Evolutionary conservation across 169 alveolate genomes (phyloP).

Genomic region (Plasmodium inui): DNA sequence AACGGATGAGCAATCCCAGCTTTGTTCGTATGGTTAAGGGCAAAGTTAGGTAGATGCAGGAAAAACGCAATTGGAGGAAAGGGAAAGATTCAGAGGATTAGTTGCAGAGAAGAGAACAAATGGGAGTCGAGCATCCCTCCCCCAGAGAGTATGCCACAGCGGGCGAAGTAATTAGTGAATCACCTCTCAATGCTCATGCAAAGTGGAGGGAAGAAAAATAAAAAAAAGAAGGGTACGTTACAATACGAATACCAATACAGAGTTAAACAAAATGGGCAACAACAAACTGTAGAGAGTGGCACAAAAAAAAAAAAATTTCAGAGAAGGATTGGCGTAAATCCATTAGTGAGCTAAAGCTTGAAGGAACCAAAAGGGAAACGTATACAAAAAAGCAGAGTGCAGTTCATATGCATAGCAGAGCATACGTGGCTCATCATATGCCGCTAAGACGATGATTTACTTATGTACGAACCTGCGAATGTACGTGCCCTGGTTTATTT

Average conservation of each 20-base stretch:
- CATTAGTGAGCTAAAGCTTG: not conserved
- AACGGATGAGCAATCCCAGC: not conserved
- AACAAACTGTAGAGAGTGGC: not conserved
- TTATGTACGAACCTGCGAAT: too few relatives aligned
- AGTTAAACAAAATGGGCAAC: not conserved
- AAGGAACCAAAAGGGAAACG: not conserved
- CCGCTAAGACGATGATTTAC: not conserved
- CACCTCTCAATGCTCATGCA: not conserved
- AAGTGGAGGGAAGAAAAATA: not conserved
- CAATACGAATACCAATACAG: not conserved
- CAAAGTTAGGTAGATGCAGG: not conserved
- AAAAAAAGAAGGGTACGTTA: not conserved
- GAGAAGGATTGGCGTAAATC: not conserved
- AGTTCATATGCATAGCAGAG: not conserved
- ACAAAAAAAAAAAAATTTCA: not conserved
- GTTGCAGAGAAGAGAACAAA: not conserved
- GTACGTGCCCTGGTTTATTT: not conserved
- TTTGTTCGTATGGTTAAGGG: not conserved
- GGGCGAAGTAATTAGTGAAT: not conserved
- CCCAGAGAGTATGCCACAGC: not conserved
- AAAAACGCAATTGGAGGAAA: not conserved
- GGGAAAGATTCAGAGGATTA: not conserved
- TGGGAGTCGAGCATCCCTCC: not conserved
- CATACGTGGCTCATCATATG: not conserved
- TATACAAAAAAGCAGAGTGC: not conserved